Evolutionary conservation across 257 asterid species (phyloP).

Genomic region (Catharanthus roseus): DNA sequence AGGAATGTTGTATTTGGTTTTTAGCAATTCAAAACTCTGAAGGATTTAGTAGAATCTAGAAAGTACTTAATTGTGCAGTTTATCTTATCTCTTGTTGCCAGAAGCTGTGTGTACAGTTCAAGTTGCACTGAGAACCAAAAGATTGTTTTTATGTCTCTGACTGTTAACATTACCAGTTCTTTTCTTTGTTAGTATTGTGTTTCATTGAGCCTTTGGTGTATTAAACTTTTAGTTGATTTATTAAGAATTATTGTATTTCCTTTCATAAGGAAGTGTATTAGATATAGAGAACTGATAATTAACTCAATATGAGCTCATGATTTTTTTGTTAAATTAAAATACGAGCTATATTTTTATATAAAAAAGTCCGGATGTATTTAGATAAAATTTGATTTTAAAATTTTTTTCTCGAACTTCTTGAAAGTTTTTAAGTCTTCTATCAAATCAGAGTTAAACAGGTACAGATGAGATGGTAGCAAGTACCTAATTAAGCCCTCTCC

Average conservation of each 20-base stretch:
- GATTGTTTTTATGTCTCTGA: neutral
- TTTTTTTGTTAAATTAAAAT: too few species aligned
- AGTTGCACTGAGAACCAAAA: constrained; percentile 20
- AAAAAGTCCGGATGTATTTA: too few species aligned
- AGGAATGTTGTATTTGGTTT: constrained; percentile 24
- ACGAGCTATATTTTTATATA: too few species aligned
- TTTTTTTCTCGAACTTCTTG: too few species aligned
- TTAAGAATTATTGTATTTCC: neutral
- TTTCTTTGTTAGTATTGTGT: neutral
- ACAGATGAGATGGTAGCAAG: too few species aligned
- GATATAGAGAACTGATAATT: too few species aligned
- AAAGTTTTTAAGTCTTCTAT: too few species aligned
- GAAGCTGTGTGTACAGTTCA: constrained; percentile 30
- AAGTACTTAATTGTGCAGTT: constrained; percentile 8
- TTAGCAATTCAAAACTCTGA: constrained; percentile 22
- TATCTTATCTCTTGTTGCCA: constrained; percentile 7
- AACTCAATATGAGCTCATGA: too few species aligned
- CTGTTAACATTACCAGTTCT: neutral
- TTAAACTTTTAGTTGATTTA: neutral
- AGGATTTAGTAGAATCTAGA: constrained; percentile 27
- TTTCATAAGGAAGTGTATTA: too few species aligned
- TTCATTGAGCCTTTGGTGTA: neutral
- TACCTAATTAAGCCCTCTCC: too few species aligned
- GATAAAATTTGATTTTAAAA: too few species aligned
- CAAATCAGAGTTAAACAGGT: too few species aligned